Percentiles rank a stretch among this genome's conserved stretches.
Evolutionary conservation across 441 rosid genomes (phyloP).

Genomic region (Erodium chrysanthum): DNA sequence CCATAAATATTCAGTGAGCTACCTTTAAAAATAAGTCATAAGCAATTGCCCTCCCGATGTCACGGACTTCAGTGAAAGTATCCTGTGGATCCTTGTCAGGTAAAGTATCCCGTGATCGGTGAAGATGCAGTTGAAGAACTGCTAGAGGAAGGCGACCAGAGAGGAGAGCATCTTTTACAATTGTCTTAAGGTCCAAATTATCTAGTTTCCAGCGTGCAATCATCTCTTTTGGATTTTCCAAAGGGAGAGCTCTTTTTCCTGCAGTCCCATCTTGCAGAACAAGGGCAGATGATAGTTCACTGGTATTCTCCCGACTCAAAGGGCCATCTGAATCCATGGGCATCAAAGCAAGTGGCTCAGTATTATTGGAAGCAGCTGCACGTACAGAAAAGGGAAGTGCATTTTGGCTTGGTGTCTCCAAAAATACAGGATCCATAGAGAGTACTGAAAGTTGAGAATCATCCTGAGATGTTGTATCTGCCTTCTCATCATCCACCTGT

Average conservation of each 20-base stretch:
- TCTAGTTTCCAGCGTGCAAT: constrained; percentile 89
- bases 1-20: constrained; percentile 26
- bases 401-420: constrained; percentile 32
- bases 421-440: constrained; percentile 33
- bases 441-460: constrained; percentile 50
- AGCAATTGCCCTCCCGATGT: constrained; percentile 85
- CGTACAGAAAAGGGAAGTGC: constrained; percentile 26
- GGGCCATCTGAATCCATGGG: constrained; percentile 32
- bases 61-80: constrained; percentile 88
- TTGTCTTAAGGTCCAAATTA: constrained; percentile 77
- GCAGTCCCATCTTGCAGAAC: constrained; percentile 38
- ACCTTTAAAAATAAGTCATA: constrained; percentile 94
- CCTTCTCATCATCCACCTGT: constrained; percentile 47
- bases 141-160: constrained; percentile 98
- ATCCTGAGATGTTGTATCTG: constrained; percentile 35
- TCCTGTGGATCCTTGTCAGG: constrained; percentile 54
- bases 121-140: constrained; percentile 94
- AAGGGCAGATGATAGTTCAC: constrained; percentile 40
- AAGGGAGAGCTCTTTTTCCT: constrained; percentile 50
- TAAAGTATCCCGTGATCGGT: constrained; percentile 51
- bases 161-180: constrained; percentile 86
- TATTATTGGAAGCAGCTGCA: constrained; percentile 21
- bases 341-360: constrained; percentile 50
- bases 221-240: constrained; percentile 96
- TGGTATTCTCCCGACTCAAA: constrained; percentile 35